phyloP scores from a whole-genome alignment of 2,329 filamentous ascomycete species.

The Hypoxylon sp. region DNA sequence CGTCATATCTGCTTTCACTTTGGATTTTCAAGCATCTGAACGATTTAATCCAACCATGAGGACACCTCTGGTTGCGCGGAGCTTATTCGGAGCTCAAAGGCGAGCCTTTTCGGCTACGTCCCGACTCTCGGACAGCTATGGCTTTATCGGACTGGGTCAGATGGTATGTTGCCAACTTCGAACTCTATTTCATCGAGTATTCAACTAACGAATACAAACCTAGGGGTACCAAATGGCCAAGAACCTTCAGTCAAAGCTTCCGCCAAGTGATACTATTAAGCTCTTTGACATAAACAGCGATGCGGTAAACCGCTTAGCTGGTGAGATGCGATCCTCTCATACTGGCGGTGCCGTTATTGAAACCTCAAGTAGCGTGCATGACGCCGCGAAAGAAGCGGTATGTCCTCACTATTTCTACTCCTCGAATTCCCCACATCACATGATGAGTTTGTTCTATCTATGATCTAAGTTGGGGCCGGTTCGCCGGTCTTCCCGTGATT shows the following conservation, averaged over 20 bases:
- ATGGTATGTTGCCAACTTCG: slow-evolving; percentile 61
- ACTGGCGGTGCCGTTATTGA: slow-evolving; percentile 61
- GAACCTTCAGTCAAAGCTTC: slow-evolving; percentile 69
- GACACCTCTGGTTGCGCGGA: slow-evolving; percentile 55
- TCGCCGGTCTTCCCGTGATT: slow-evolving; percentile 72
- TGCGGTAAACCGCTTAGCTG: slow-evolving; percentile 59
- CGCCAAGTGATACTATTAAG: slow-evolving; percentile 62
- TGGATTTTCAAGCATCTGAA: slow-evolving; percentile 58
- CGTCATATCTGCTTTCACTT: slow-evolving; percentile 53
- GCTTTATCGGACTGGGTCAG: slow-evolving; percentile 70
- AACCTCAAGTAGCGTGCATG: slow-evolving; percentile 58
- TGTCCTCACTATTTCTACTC: slow-evolving; percentile 42
- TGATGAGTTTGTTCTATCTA: slow-evolving; percentile 61
- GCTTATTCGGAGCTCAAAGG: slow-evolving; percentile 52
- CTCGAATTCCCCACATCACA: slow-evolving; percentile 47
- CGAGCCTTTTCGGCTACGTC: slow-evolving; percentile 65
- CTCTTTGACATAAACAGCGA: slow-evolving; percentile 69
- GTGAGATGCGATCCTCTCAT: slow-evolving; percentile 59
- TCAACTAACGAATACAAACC: slow-evolving; percentile 13
- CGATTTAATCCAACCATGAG: slow-evolving; percentile 58
- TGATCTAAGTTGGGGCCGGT: slow-evolving; percentile 80
- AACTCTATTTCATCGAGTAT: background rate
- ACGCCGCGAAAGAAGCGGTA: slow-evolving; percentile 66
- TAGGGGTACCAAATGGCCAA: slow-evolving; percentile 73
- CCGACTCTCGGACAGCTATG: slow-evolving; percentile 64